phyloP scores from a whole-genome alignment of 116 monocot genomes.

The Trichopus zeylanicus region DNA sequence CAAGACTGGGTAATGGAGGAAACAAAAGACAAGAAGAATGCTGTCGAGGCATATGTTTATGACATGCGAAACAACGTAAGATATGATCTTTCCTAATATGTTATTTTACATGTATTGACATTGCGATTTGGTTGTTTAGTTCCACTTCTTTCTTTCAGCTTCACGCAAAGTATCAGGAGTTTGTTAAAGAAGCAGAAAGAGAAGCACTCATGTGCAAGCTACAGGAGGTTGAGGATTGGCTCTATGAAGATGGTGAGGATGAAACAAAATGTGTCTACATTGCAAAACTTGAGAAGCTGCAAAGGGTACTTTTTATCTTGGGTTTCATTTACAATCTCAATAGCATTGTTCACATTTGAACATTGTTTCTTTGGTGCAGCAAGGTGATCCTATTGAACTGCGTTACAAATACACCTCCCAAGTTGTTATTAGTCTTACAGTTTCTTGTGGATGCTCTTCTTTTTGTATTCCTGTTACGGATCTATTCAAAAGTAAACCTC shows the following conservation, averaged over 20 bases:
- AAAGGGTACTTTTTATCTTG: conserved; percentile 37
- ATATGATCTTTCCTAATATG: neutral
- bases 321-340: neutral
- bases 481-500: no score
- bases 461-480: no score
- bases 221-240: conserved; percentile 94
- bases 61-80: conserved; percentile 92
- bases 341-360: neutral
- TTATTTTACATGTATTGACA: neutral
- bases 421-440: no score
- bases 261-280: conserved; percentile 86
- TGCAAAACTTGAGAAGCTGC: conserved; percentile 78
- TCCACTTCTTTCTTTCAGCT: conserved; percentile 38
- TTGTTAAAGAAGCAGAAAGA: conserved; percentile 46
- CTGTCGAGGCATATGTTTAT: conserved; percentile 96
- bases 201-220: conserved; percentile 56
- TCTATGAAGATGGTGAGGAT: conserved; percentile 97
- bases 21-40: conserved; percentile 97
- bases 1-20: conserved; percentile 97
- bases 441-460: no score
- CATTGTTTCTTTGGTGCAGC: conserved; percentile 27
- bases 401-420: conserved; percentile 75
- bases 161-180: conserved; percentile 76
- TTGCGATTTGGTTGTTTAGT: neutral
- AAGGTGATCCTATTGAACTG: conserved; percentile 75